These are phyloP conservation scores for Cryptococcus amylolentus DNA, from an alignment of 1,284 basidiomycete species.

Conservation along the genomic window DNA sequence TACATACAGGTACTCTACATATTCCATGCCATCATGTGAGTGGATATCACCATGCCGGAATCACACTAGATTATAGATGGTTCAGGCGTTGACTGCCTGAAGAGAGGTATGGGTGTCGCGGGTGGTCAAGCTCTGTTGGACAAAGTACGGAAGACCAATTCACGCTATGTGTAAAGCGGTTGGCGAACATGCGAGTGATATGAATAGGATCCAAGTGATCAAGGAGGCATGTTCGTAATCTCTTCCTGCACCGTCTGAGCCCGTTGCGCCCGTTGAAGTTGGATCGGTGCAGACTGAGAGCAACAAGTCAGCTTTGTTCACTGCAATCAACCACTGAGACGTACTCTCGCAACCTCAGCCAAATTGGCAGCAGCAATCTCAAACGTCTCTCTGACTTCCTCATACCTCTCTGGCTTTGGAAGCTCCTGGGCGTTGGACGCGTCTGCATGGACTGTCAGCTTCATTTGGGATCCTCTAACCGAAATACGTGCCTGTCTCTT, in stretches of 20 bases:
- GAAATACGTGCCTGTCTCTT: not conserved
- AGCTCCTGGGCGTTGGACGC: slow-evolving; percentile 12
- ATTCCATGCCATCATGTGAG: too few relatives aligned
- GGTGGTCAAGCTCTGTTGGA: not conserved
- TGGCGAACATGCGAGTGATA: not conserved
- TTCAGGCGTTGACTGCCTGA: too few relatives aligned
- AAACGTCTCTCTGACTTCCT: slow-evolving; percentile 34
- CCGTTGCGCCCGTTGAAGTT: slow-evolving; percentile 43
- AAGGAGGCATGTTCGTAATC: slow-evolving; percentile 26
- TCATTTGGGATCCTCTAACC: not conserved
- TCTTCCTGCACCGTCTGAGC: slow-evolving; percentile 46
- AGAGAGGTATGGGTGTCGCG: too few relatives aligned
- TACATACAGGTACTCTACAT: too few relatives aligned
- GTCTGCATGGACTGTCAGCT: not conserved
- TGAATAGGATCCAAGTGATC: not conserved
- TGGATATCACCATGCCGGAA: too few relatives aligned
- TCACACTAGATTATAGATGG: too few relatives aligned
- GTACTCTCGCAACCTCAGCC: slow-evolving; percentile 33
- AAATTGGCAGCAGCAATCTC: slow-evolving; percentile 30
- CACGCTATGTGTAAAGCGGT: not conserved
- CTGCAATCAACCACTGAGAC: slow-evolving; percentile 2
- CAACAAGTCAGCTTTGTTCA: not conserved
- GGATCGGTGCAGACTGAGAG: slow-evolving; percentile 36
- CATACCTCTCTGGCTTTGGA: slow-evolving; percentile 34
- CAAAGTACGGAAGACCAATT: not conserved